These are phyloP conservation scores for Phragmites australis DNA, from an alignment of 176 grass and related monocot species.

Conservation along the genomic window DNA sequence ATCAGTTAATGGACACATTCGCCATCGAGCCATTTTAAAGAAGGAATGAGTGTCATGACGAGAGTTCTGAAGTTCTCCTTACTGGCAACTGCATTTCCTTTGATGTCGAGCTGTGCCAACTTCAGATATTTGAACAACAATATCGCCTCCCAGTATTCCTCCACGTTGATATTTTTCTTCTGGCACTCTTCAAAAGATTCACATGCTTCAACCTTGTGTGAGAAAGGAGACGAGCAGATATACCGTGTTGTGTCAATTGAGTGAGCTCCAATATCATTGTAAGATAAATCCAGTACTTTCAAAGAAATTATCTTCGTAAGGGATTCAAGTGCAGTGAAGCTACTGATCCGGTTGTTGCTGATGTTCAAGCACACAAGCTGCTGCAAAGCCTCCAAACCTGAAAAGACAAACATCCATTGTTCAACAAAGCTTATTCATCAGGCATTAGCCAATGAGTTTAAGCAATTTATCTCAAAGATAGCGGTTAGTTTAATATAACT, in stretches of 20 bases:
- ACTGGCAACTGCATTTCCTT: slow-evolving; percentile 62
- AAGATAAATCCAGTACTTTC: slow-evolving; percentile 86
- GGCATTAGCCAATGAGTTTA: slow-evolving; percentile 12
- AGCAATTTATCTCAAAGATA: slow-evolving; percentile 4
- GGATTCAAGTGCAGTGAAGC: slow-evolving; percentile 80
- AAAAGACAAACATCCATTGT: slow-evolving; percentile 26
- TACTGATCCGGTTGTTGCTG: slow-evolving; percentile 69
- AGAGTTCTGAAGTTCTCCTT: slow-evolving; percentile 53
- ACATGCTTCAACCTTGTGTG: slow-evolving; percentile 53
- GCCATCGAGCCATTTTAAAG: slow-evolving; percentile 68
- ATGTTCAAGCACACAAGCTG: slow-evolving; percentile 81
- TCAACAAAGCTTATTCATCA: neutral
- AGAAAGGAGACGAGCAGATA: slow-evolving; percentile 74
- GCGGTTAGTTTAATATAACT: neutral
- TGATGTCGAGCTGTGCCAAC: slow-evolving; percentile 60
- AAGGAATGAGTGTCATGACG: slow-evolving; percentile 48
- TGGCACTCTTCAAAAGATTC: slow-evolving; percentile 51
- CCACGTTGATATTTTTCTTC: slow-evolving; percentile 42
- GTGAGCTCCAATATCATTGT: slow-evolving; percentile 72
- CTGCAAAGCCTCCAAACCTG: slow-evolving; percentile 90
- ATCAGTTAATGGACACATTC: slow-evolving; percentile 30
- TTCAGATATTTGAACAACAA: slow-evolving; percentile 60
- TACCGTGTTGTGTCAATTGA: slow-evolving; percentile 70
- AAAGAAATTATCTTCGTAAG: slow-evolving; percentile 64
- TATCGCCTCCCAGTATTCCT: slow-evolving; percentile 64